Evolutionary conservation across 768 basidiomycete genomes (phyloP), one percentile per base, ranked within the genome.

Genomic region (Trichaptum fuscoviolaceum): DNA sequence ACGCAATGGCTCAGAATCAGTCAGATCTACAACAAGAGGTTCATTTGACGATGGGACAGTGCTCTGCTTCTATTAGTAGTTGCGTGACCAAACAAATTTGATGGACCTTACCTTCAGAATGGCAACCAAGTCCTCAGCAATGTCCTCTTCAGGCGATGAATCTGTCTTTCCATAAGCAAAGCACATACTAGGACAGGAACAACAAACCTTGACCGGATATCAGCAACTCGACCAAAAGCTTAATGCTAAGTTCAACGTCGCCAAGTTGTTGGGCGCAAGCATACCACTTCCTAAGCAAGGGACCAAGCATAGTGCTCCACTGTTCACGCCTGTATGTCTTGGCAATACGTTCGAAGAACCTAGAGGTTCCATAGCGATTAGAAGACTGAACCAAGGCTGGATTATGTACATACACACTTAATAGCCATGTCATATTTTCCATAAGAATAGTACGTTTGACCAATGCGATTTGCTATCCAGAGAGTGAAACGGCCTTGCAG

Each of bases 341-440:
- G 0, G 91, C 89, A 67, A 98, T 96, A 17, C 95, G 87, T 73
- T 96, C 96, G 75, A 95, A 94, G 78, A 96, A 99, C 61, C 93
- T 96, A 69, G n/a, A n/a, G 18, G 7, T 52, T 26, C 25, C 23
- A 35, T 9, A 26, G 27, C 30, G 15, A 34, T 58, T 3, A 24
- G 59, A 6, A 61, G 24, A 17, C 57, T 23, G 35, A 8, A 27
- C 15, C 20, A 23, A 23, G 10, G 15, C 15, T 23, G 64, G 23
- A 42, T 7, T 25, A 64, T 23, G 62, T 10, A 76, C 83, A 59
- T 66, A 95, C 83, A 59, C 66, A 95, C 93, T 90, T 85, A 73
- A 96, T 85, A 12, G 95, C 95, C 83, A 94, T 85, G 64, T 95
- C 93, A 71, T 89, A 90, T 73, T 95, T 93, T 0, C 86, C 87